Percentiles rank a stretch among this genome's conserved stretches.
Conservation (phyloP, 2,329 filamentous ascomycete species). For the Leptosphaerulina australis region DNA sequence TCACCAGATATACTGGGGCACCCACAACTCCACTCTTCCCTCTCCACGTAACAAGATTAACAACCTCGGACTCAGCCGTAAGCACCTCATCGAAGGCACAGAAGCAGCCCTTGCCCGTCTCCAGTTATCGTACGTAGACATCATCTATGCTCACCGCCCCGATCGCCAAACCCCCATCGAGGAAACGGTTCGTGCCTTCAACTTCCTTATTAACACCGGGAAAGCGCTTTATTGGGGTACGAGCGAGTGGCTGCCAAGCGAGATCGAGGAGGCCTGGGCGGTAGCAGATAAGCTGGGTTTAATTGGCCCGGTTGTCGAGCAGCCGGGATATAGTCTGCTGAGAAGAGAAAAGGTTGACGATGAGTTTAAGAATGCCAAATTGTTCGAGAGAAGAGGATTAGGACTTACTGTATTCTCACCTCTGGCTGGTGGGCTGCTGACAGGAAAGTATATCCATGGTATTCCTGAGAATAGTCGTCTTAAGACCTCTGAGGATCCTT, state of each 20-base stretch:
- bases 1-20: conserved; percentile 67
- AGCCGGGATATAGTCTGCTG: conserved; percentile 65
- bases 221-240: conserved; percentile 72
- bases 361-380: conserved; percentile 60
- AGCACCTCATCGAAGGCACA: conserved; percentile 73
- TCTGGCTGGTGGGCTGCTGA: conserved; percentile 62
- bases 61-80: conserved; percentile 70
- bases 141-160: conserved; percentile 72
- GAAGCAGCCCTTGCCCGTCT: conserved; percentile 65
- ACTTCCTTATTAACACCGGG: conserved; percentile 70
- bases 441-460: conserved; percentile 67
- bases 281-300: conserved; percentile 65
- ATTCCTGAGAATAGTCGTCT: conserved; percentile 64
- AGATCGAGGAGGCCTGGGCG: conserved; percentile 65
- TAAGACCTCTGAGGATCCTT: conserved; percentile 61
- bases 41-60: conserved; percentile 65
- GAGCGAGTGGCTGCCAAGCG: conserved; percentile 63
- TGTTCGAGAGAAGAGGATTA: conserved; percentile 60
- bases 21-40: conserved; percentile 53
- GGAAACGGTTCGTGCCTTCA: conserved; percentile 73
- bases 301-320: conserved; percentile 60
- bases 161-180: conserved; percentile 73
- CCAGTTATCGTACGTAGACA: conserved; percentile 68
- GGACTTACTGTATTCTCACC: conserved; percentile 63
- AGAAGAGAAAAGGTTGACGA: conserved; percentile 64